Conservation (phyloP, 163 green algal species). For the Scenedesmus sp. region DNA sequence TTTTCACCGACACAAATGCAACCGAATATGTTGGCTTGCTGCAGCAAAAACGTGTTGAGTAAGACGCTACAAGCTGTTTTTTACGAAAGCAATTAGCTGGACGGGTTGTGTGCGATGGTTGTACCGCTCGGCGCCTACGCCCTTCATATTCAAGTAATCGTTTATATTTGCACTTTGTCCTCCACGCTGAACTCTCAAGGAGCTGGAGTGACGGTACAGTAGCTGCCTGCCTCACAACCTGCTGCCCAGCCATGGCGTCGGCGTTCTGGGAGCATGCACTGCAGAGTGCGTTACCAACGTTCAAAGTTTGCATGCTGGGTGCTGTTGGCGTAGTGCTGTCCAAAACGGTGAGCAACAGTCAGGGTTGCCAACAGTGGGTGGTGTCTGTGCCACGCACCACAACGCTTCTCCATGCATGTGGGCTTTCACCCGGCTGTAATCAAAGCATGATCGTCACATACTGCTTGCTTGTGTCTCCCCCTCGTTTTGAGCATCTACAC, state of each 20-base stretch:
- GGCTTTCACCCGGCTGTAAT: not conserved
- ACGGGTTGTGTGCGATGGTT: not conserved
- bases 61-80: not conserved
- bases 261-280: not conserved
- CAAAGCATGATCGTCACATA: not conserved
- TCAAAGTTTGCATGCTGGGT: slow-evolving; percentile 47
- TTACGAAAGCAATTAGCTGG: not conserved
- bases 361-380: no score
- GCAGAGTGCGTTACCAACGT: not conserved
- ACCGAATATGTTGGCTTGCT: not conserved
- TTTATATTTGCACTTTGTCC: not conserved
- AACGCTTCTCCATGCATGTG: not conserved
- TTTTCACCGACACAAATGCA: not conserved
- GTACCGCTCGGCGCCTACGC: not conserved
- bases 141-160: not conserved
- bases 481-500: no score
- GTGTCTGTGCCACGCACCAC: not conserved
- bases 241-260: not conserved
- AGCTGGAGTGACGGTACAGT: not conserved
- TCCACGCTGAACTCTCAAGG: not conserved
- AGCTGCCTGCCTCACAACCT: not conserved
- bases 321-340: slow-evolving; percentile 28
- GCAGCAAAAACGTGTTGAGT: not conserved
- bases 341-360: not conserved
- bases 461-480: not conserved